Evolutionary conservation across 495 filamentous ascomycete species (phyloP), one percentile per base, ranked within the genome.

Genomic region (Aspergillus sclerotioniger): DNA sequence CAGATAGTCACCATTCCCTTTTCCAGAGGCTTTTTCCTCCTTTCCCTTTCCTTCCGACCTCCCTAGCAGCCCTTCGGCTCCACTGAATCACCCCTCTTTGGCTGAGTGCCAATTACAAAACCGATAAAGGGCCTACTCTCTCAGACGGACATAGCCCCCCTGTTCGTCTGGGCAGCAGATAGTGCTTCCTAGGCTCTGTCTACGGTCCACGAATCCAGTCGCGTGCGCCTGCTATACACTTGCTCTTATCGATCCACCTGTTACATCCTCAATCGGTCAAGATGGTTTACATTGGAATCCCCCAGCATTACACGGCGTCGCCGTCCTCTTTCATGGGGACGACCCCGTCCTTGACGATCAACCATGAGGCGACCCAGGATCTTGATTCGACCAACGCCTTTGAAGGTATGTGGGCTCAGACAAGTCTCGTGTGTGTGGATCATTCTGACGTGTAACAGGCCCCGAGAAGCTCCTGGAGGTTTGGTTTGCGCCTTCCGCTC

Each of bases 391-490:
- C 77, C 80, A 96, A 91, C 83, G 92, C 92, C 61, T 99, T 99
- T 68, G 95, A 99, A 82, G 94, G 90, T 90, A 71, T 44, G 78
- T 57, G 39, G 17, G 52, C 16, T 20, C 8, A 10, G 19, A 13
- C 46, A 3, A 21, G 10, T 46, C 25, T 28, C 15, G 2, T 12
- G 3, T n/a, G 17, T 13, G 12, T 32, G 47, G 8, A 29, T 6
- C 15, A 29, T 29, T 28, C 47, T 50, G 25, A 50, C 16, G 47
- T 28, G 47, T 1, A 50, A 25, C 53, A 91, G 89, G 94, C 51
- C 95, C 95, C 37, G 95, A 99, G 77, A 99, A 99, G 77, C 81
- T 99, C 35, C 84, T 99, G 60, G 95, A 99, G 77, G 94, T 99
- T 64, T 99, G 95, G 95, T 98, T 99, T 71, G 86, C 88, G 35